These are phyloP conservation scores for Tricholoma sp. DNA, from an alignment of 768 basidiomycete species.

Conservation along the genomic window DNA sequence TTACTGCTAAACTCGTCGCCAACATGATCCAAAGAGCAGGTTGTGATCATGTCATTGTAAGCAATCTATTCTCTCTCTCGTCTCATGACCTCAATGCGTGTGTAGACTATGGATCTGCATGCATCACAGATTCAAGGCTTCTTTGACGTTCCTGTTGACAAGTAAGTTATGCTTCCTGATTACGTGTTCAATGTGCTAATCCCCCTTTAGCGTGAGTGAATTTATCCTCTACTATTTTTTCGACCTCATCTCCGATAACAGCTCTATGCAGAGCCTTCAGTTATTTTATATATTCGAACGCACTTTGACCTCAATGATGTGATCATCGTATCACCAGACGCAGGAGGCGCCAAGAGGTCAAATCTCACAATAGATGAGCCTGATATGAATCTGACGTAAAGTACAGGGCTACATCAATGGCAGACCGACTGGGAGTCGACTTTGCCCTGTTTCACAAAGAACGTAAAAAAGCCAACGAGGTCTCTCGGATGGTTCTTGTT, in stretches of 20 bases:
- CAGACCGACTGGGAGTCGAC: slow-evolving; percentile 92
- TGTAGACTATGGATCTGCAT: slow-evolving; percentile 96
- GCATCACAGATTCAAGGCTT: slow-evolving; percentile 99
- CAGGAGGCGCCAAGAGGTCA: slow-evolving; percentile 97
- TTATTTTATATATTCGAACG: slow-evolving; percentile 90
- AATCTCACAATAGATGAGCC: slow-evolving; percentile 6
- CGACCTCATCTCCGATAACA: slow-evolving; percentile 21
- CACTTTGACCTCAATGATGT: slow-evolving; percentile 82
- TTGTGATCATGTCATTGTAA: slow-evolving; percentile 94
- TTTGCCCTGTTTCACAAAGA: slow-evolving; percentile 99
- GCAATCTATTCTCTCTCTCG: slow-evolving; percentile 23
- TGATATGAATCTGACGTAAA: slow-evolving; percentile 8
- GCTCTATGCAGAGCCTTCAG: slow-evolving; percentile 95
- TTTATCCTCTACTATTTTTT: slow-evolving; percentile 1
- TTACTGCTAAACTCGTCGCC: slow-evolving; percentile 96
- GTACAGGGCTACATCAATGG: slow-evolving; percentile 90
- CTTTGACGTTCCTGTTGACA: slow-evolving; percentile 99
- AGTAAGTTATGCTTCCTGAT: slow-evolving; percentile 56
- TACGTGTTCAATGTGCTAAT: slow-evolving; percentile 5
- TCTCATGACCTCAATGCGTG: slow-evolving; percentile 6
- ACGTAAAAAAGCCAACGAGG: slow-evolving; percentile 93
- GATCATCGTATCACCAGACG: slow-evolving; percentile 96
- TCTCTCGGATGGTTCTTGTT: slow-evolving; percentile 93
- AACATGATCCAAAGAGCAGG: slow-evolving; percentile 94
- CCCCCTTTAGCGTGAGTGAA: slow-evolving; percentile 42